Percentiles rank a stretch among this genome's conserved stretches.
phyloP scores from a whole-genome alignment of 768 basidiomycete species.

The Hygrocybe punicea region DNA sequence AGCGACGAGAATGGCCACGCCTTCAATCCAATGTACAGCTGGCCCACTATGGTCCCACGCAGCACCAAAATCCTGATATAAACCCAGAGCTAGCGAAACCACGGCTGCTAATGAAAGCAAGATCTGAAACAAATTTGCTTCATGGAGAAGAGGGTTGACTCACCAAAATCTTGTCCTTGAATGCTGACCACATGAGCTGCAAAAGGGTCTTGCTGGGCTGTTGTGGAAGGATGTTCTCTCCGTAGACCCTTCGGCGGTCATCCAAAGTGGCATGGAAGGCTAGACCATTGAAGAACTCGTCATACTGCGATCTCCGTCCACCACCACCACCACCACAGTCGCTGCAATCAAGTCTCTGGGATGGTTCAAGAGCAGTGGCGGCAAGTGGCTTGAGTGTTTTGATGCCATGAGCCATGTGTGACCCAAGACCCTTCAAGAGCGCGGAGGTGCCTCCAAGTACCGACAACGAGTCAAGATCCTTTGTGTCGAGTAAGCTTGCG shows the following conservation, averaged over 20 bases:
- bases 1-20: conserved; percentile 75
- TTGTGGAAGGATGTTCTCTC: conserved; percentile 68
- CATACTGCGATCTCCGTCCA: conserved; percentile 18
- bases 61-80: conserved; percentile 90
- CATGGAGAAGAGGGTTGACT: conserved; percentile 27
- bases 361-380: conserved; percentile 6
- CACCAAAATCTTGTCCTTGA: conserved; percentile 89
- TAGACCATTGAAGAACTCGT: conserved; percentile 16
- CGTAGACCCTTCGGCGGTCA: conserved; percentile 68
- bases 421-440: conserved; percentile 72
- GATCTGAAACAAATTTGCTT: conserved; percentile 47
- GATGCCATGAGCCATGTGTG: conserved; percentile 52
- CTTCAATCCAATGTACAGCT: conserved; percentile 98
- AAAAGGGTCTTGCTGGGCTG: conserved; percentile 68
- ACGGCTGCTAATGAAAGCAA: conserved; percentile 88
- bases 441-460: conserved; percentile 67
- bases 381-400: conserved; percentile 16
- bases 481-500: conserved; percentile 87
- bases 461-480: conserved; percentile 63
- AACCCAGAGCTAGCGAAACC: conserved; percentile 86
- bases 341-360: conserved; percentile 5
- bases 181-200: conserved; percentile 76
- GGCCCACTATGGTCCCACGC: conserved; percentile 57
- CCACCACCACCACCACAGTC: not conserved
- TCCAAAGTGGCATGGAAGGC: conserved; percentile 49